Evolutionary conservation across 2,329 filamentous ascomycete genomes (phyloP).

Genomic region (Capronia epimyces): DNA sequence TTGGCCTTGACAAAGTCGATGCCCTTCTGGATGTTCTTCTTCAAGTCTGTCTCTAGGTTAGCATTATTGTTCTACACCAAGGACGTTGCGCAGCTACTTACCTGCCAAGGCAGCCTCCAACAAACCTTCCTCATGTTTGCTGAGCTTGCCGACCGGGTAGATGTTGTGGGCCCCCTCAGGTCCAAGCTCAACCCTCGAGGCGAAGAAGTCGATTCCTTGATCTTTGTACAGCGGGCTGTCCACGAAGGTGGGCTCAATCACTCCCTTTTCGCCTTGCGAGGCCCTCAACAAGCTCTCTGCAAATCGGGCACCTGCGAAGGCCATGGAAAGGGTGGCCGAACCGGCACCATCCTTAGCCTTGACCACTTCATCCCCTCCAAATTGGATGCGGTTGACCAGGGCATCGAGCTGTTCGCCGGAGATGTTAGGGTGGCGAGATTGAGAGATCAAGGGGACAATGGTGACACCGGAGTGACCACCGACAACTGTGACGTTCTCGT

Average conservation of each 20-base stretch:
- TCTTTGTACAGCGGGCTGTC: constrained; percentile 98
- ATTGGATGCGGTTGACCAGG: constrained; percentile 93
- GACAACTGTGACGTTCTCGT: constrained; percentile 92
- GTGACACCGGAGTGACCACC: constrained; percentile 97
- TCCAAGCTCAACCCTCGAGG: constrained; percentile 90
- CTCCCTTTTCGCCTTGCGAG: constrained; percentile 85
- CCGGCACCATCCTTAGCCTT: constrained; percentile 98
- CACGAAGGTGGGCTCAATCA: constrained; percentile 93
- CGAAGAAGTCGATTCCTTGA: constrained; percentile 95
- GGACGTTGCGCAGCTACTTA: constrained; percentile 6
- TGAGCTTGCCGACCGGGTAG: constrained; percentile 76
- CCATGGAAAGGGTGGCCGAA: constrained; percentile 97
- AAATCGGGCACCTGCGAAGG: constrained; percentile 80
- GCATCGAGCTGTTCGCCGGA: constrained; percentile 65
- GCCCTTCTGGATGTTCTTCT: constrained; percentile 89
- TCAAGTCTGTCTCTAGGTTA: constrained; percentile 34
- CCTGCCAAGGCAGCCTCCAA: constrained; percentile 73
- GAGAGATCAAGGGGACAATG: constrained; percentile 95
- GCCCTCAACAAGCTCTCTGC: constrained; percentile 93
- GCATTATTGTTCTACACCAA: constrained; percentile 11
- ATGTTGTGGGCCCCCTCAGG: constrained; percentile 95
- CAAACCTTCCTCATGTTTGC: constrained; percentile 80
- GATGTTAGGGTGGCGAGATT: constrained; percentile 82
- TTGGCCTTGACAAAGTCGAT: constrained; percentile 60
- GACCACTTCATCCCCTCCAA: constrained; percentile 98